A percentile compares a stretch with the other conserved stretches of the same genome.
Evolutionary conservation across 441 rosid genomes (phyloP).

Genomic region (Jatropha podagrica): DNA sequence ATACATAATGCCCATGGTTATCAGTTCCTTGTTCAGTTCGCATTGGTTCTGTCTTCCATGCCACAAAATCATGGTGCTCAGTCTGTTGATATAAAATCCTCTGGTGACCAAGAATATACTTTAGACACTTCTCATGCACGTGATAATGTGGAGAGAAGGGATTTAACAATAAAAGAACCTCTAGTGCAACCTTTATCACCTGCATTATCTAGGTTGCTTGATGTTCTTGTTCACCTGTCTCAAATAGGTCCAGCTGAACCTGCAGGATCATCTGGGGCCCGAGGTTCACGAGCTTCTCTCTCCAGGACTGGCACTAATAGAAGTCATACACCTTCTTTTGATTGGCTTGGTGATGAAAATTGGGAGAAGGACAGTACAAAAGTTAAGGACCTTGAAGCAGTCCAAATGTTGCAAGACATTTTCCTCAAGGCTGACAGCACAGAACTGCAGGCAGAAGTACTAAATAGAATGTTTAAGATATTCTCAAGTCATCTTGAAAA

Average conservation of each 20-base stretch:
- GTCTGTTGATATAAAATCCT: conserved; percentile 38
- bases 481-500: conserved; percentile 99
- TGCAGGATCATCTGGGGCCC: conserved; percentile 42
- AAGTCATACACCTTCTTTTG: conserved; percentile 62
- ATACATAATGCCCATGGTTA: conserved; percentile 99
- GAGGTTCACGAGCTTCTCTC: conserved; percentile 57
- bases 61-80: conserved; percentile 48
- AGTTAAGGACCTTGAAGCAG: conserved; percentile 99
- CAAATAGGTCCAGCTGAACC: conserved; percentile 88
- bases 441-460: conserved; percentile 96
- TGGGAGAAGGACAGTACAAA: conserved; percentile 81
- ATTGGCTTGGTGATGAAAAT: conserved; percentile 59
- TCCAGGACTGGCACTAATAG: conserved; percentile 56
- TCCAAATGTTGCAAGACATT: conserved; percentile 98
- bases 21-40: conserved; percentile 99
- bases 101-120: conserved; percentile 36
- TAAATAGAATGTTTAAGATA: conserved; percentile 97
- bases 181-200: conserved; percentile 62
- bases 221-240: conserved; percentile 95
- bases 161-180: conserved; percentile 44
- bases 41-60: conserved; percentile 72
- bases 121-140: conserved; percentile 39
- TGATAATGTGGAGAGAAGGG: conserved; percentile 31
- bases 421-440: conserved; percentile 90
- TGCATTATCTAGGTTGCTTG: conserved; percentile 91